phyloP scores from a whole-genome alignment of 345 rosid genomes.

The Hibiscus trionum region DNA sequence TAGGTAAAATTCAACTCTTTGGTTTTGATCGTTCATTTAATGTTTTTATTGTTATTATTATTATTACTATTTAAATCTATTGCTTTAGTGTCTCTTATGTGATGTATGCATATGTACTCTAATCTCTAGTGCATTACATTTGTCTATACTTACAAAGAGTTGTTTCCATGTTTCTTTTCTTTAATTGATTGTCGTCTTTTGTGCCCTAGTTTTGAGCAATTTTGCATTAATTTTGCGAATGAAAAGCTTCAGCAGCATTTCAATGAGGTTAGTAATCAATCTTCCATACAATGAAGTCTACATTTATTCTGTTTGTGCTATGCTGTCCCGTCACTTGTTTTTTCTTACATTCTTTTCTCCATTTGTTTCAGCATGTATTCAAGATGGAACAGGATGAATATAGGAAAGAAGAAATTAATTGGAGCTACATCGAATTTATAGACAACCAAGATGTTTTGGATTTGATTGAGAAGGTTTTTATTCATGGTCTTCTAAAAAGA shows the following conservation, averaged over 20 bases:
- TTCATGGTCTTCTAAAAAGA: conserved; percentile 6
- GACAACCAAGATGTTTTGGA: conserved; percentile 99
- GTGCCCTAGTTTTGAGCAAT: conserved; percentile 87
- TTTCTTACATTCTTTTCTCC: conserved; percentile 1
- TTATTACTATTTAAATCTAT: neutral
- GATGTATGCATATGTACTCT: neutral
- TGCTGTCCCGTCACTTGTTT: neutral
- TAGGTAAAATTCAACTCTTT: conserved; percentile 36
- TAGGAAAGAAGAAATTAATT: conserved; percentile 84
- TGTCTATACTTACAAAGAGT: neutral
- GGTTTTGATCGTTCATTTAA: neutral
- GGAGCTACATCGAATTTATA: conserved; percentile 97
- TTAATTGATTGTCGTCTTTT: conserved; percentile 9
- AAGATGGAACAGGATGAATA: conserved; percentile 99
- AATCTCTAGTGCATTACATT: neutral
- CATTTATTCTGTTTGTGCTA: conserved; percentile 2
- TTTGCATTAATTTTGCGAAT: conserved; percentile 97
- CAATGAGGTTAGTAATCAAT: conserved; percentile 58
- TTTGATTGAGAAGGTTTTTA: conserved; percentile 86
- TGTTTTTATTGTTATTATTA: neutral
- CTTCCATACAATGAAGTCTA: neutral
- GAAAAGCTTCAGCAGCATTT: conserved; percentile 99
- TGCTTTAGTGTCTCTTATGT: neutral
- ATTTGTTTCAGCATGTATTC: conserved; percentile 81
- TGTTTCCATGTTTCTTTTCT: neutral